These are phyloP conservation scores for Nannochloris sp. DNA, from an alignment of 139 green algal species.

Conservation along the genomic window DNA sequence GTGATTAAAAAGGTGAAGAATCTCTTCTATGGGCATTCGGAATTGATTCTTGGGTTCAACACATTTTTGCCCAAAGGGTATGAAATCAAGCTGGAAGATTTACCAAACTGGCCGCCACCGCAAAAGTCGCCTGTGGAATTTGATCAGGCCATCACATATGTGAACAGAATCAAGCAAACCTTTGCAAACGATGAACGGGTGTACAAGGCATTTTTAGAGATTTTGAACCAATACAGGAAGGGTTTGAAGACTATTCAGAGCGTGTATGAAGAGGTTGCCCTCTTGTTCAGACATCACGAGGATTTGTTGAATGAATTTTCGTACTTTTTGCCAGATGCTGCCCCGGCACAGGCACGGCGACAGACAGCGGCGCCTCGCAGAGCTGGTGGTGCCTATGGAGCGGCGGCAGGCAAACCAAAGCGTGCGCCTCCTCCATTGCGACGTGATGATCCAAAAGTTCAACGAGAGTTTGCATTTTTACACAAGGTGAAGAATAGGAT, in stretches of 20 bases:
- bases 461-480: slow-evolving; percentile 57
- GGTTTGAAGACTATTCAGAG: slow-evolving; percentile 90
- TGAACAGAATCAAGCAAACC: slow-evolving; percentile 99
- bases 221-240: slow-evolving; percentile 99
- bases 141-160: slow-evolving; percentile 98
- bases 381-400: slow-evolving; percentile 3
- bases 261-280: slow-evolving; percentile 94
- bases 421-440: neutral
- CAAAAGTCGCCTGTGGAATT: slow-evolving; percentile 88
- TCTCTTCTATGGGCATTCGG: slow-evolving; percentile 86
- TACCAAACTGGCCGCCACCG: neutral
- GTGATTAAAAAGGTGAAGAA: slow-evolving; percentile 93
- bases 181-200: slow-evolving; percentile 90
- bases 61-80: slow-evolving; percentile 90
- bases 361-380: neutral
- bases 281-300: slow-evolving; percentile 83
- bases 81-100: slow-evolving; percentile 29
- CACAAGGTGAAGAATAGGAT: slow-evolving; percentile 48
- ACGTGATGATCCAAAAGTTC: slow-evolving; percentile 32
- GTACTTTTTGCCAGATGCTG: slow-evolving; percentile 94
- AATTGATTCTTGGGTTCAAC: slow-evolving; percentile 99
- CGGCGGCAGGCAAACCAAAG: neutral
- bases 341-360: slow-evolving; percentile 21
- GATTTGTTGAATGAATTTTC: slow-evolving; percentile 97
- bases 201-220: slow-evolving; percentile 99